These are phyloP conservation scores for Prunus davidiana DNA, from an alignment of 306 rosid species.

Conservation along the genomic window DNA sequence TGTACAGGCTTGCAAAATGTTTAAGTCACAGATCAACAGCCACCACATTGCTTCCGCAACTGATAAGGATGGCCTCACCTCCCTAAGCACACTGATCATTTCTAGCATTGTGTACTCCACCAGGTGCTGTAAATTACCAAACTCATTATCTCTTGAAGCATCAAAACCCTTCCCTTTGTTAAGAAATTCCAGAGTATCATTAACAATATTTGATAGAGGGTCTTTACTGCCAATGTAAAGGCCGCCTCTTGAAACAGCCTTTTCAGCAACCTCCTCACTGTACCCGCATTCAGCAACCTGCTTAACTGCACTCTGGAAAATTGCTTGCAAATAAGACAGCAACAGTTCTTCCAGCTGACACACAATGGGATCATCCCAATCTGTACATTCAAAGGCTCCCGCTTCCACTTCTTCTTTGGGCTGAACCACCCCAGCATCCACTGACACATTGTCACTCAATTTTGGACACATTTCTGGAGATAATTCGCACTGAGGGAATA, in stretches of 20 bases:
- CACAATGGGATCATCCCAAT: constrained; percentile 58
- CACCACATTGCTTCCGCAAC: constrained; percentile 72
- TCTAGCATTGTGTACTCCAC: constrained; percentile 52
- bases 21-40: constrained; percentile 57
- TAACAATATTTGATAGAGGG: constrained; percentile 39
- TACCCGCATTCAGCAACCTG: constrained; percentile 48
- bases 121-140: constrained; percentile 45
- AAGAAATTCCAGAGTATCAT: constrained; percentile 31
- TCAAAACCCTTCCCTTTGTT: constrained; percentile 22
- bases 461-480: neutral
- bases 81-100: constrained; percentile 54
- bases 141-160: constrained; percentile 18
- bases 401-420: constrained; percentile 18
- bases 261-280: constrained; percentile 31
- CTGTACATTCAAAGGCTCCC: constrained; percentile 28
- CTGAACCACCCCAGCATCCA: constrained; percentile 15
- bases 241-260: constrained; percentile 46
- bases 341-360: constrained; percentile 46
- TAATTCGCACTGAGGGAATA: constrained; percentile 25
- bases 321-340: constrained; percentile 38
- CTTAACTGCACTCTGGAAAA: constrained; percentile 45
- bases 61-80: constrained; percentile 55
- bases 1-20: constrained; percentile 51
- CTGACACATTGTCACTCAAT: constrained; percentile 8
- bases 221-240: constrained; percentile 43